Percentiles rank a stretch among this genome's conserved stretches.
phyloP scores from a whole-genome alignment of 164 flowering plant species.

The Protea cynaroides region DNA sequence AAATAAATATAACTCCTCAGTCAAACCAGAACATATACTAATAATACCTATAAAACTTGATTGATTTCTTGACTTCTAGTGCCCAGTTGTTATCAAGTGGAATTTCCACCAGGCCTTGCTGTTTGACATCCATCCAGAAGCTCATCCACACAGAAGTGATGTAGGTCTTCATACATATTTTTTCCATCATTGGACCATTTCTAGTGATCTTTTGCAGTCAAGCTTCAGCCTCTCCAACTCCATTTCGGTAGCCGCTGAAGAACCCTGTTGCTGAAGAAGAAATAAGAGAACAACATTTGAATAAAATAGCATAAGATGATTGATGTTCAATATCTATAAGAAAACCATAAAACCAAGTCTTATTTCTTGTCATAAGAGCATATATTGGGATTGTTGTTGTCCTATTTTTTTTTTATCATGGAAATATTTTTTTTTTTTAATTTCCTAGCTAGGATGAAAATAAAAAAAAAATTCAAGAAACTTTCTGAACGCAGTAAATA shows the following conservation, averaged over 20 bases:
- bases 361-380: no score
- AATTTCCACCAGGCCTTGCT: constrained; percentile 5
- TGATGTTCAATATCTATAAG: no score
- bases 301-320: not conserved
- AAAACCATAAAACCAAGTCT: no score
- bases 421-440: no score
- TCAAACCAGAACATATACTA: not conserved
- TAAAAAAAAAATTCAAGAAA: no score
- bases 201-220: constrained; percentile 42
- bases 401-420: no score
- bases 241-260: constrained; percentile 56
- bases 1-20: not conserved
- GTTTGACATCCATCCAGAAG: constrained; percentile 33
- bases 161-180: constrained; percentile 56
- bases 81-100: constrained; percentile 5
- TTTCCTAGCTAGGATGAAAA: no score
- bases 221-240: constrained; percentile 59
- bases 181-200: constrained; percentile 62
- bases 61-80: not conserved
- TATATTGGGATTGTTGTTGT: no score
- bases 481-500: no score
- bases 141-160: constrained; percentile 51
- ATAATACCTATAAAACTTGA: constrained; percentile 4
- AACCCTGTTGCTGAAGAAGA: constrained; percentile 55
- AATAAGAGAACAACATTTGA: not conserved